These are phyloP conservation scores for Theobroma cacao DNA, from an alignment of 345 rosid species.

Conservation along the genomic window DNA sequence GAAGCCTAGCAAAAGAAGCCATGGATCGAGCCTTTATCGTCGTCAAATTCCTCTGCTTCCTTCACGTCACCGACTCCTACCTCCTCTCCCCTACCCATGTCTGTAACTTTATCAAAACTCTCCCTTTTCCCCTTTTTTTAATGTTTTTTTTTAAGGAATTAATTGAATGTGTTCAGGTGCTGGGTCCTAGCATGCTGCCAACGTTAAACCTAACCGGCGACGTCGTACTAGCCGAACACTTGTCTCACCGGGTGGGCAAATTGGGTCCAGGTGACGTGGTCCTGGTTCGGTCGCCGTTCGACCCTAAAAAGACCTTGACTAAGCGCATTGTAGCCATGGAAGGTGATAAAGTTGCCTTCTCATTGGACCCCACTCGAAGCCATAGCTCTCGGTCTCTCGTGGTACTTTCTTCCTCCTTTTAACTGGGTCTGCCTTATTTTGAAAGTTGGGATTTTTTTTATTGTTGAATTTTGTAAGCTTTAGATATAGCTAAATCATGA, in stretches of 20 bases:
- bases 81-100: slow-evolving; percentile 58
- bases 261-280: slow-evolving; percentile 70
- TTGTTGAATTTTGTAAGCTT: neutral
- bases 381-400: slow-evolving; percentile 17
- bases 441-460: neutral
- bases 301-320: slow-evolving; percentile 55
- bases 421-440: neutral
- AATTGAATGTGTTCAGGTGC: slow-evolving; percentile 32
- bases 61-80: slow-evolving; percentile 62
- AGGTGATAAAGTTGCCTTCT: slow-evolving; percentile 63
- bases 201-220: slow-evolving; percentile 57
- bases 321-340: slow-evolving; percentile 70
- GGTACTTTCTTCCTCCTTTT: neutral
- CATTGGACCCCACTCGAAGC: slow-evolving; percentile 35
- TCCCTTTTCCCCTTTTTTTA: neutral
- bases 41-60: slow-evolving; percentile 41
- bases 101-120: slow-evolving; percentile 15
- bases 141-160: neutral
- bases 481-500: neutral
- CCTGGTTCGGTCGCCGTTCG: slow-evolving; percentile 62
- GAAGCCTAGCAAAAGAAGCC: slow-evolving; percentile 40
- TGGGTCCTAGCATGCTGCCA: slow-evolving; percentile 68
- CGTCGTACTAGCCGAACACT: slow-evolving; percentile 20
- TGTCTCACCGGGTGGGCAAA: slow-evolving; percentile 63
- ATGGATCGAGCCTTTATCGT: slow-evolving; percentile 23